These are phyloP conservation scores for Russula foetens DNA, from an alignment of 768 basidiomycete species.

Conservation along the genomic window DNA sequence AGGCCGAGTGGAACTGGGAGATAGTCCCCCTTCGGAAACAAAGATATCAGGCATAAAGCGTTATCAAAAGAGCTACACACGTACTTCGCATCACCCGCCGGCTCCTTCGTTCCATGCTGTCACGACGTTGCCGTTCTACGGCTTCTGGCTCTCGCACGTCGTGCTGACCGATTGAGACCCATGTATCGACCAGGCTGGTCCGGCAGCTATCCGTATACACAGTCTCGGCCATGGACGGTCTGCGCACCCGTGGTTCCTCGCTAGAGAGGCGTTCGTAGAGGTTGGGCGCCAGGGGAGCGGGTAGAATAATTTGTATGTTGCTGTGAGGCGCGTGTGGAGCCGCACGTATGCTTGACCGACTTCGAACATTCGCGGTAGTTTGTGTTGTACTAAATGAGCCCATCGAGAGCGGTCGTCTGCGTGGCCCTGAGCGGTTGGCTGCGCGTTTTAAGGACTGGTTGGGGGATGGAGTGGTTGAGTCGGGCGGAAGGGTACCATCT, in stretches of 20 bases:
- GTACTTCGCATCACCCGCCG: constrained; percentile 2
- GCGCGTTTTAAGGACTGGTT: neutral
- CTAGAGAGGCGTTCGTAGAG: constrained; percentile 17
- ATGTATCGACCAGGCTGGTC: constrained; percentile 12
- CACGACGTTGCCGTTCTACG: neutral
- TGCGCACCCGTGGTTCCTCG: neutral
- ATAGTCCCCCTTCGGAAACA: neutral
- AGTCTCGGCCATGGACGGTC: neutral
- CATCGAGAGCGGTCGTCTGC: neutral
- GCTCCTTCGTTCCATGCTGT: neutral
- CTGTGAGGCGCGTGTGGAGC: constrained; percentile 54
- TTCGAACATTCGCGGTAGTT: constrained; percentile 17
- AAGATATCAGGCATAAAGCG: neutral
- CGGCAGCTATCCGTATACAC: constrained; percentile 1
- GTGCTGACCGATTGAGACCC: constrained; percentile 13
- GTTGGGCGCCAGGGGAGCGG: constrained; percentile 49
- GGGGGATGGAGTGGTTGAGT: neutral
- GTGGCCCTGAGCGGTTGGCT: neutral
- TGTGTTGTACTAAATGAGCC: neutral
- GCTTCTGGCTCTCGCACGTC: neutral
- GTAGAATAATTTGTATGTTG: constrained; percentile 59
- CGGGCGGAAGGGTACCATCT: neutral
- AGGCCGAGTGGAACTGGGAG: neutral
- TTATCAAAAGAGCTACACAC: neutral
- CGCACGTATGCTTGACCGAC: constrained; percentile 35